phyloP scores from a whole-genome alignment of 306 rosid genomes.

The Corylus americana region DNA sequence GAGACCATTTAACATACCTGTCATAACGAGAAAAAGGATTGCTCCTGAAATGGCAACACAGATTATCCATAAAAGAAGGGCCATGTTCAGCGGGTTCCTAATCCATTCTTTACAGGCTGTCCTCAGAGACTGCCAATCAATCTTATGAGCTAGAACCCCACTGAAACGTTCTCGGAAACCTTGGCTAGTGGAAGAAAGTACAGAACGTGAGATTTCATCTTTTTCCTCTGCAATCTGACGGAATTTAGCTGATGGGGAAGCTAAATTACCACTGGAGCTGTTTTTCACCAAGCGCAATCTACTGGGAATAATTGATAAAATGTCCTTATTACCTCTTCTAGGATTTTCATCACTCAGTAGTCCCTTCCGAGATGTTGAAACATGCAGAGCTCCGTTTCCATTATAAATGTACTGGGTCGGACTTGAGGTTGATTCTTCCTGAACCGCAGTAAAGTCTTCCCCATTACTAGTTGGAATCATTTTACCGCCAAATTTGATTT shows the following conservation, averaged over 20 bases:
- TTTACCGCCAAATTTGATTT: constrained; percentile 10
- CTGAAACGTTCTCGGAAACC: constrained; percentile 12
- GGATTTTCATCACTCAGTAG: constrained; percentile 26
- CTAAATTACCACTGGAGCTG: constrained; percentile 4
- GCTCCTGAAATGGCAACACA: constrained; percentile 54
- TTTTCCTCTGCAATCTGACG: constrained; percentile 9
- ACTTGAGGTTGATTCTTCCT: constrained; percentile 13
- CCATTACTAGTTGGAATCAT: constrained; percentile 31
- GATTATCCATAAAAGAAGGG: constrained; percentile 48
- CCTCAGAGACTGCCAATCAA: constrained; percentile 33
- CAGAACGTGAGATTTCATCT: constrained; percentile 22
- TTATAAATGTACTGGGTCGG: constrained; percentile 9
- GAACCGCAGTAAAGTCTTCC: constrained; percentile 24
- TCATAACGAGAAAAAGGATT: constrained; percentile 62
- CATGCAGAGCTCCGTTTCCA: constrained; percentile 22
- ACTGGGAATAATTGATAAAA: constrained; percentile 5
- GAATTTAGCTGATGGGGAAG: constrained; percentile 29
- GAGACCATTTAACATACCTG: constrained; percentile 52
- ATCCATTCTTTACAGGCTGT: constrained; percentile 47
- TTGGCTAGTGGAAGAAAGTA: constrained; percentile 26
- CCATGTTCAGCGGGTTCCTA: constrained; percentile 53
- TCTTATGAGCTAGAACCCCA: constrained; percentile 25
- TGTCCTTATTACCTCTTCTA: constrained; percentile 10
- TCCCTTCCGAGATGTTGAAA: constrained; percentile 38
- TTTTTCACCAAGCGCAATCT: neutral